Conservation (phyloP, 2,329 filamentous ascomycete genomes). For the Diplodia mutila region DNA sequence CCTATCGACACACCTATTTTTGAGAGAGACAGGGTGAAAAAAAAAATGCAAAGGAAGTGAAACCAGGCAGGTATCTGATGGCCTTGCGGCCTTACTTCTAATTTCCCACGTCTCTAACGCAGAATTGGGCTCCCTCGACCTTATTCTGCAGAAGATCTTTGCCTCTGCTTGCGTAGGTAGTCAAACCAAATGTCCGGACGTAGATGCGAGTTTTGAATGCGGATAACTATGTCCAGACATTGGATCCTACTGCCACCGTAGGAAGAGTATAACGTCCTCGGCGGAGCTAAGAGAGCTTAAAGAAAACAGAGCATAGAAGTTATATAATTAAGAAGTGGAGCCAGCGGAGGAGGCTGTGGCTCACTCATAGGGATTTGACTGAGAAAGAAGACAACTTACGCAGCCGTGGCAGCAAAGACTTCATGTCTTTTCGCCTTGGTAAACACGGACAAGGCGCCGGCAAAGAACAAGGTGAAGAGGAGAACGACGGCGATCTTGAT, state of each 20-base stretch:
- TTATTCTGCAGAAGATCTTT: too few species aligned
- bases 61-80: neutral
- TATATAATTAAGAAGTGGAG: neutral
- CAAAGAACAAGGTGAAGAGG: conserved; percentile 30
- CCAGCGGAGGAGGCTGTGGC: neutral
- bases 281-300: neutral
- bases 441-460: conserved; percentile 29
- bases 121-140: too few species aligned
- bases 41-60: neutral
- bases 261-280: too few species aligned
- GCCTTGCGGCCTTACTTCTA: neutral
- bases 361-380: neutral
- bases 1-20: neutral
- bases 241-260: too few species aligned
- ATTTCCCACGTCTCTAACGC: neutral
- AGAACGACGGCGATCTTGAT: conserved; percentile 30
- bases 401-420: conserved; percentile 34
- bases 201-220: too few species aligned
- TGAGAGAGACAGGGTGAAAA: neutral
- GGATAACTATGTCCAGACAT: too few species aligned
- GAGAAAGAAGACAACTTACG: conserved; percentile 29
- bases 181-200: too few species aligned
- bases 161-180: too few species aligned
- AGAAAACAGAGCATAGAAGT: too few species aligned
- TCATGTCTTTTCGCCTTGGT: conserved; percentile 32